These are phyloP conservation scores for Hyphopichia homilentoma DNA, from an alignment of 805 yeast genomes.

Conservation along the genomic window DNA sequence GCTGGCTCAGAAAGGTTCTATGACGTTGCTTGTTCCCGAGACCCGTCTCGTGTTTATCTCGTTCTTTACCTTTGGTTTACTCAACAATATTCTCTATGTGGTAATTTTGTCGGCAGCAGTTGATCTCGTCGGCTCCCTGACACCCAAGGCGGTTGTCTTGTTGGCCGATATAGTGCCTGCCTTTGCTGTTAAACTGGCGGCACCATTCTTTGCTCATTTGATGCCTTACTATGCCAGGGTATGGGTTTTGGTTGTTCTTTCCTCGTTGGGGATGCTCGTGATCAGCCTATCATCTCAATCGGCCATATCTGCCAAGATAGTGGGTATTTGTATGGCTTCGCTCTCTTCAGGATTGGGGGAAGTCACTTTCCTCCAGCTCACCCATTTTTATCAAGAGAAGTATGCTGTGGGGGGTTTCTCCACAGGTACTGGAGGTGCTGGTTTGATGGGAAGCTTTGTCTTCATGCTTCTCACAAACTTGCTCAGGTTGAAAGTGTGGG, in stretches of 20 bases:
- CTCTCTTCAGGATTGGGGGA: slow-evolving; percentile 89
- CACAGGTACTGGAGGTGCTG: slow-evolving; percentile 96
- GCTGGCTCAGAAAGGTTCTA: slow-evolving; percentile 1
- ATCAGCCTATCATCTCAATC: slow-evolving; percentile 43
- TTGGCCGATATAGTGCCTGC: slow-evolving; percentile 87
- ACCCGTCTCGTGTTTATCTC: slow-evolving; percentile 35
- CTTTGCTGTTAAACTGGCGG: slow-evolving; percentile 60
- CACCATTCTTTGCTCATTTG: slow-evolving; percentile 76
- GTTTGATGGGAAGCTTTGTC: slow-evolving; percentile 73
- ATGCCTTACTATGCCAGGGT: slow-evolving; percentile 60
- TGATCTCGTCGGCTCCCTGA: slow-evolving; percentile 77
- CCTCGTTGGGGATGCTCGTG: slow-evolving; percentile 70
- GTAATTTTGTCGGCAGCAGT: slow-evolving; percentile 90
- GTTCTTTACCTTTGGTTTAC: slow-evolving; percentile 80
- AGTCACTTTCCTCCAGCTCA: slow-evolving; percentile 78
- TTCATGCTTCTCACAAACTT: slow-evolving; percentile 73
- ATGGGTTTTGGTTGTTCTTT: slow-evolving; percentile 49
- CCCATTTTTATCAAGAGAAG: slow-evolving; percentile 63
- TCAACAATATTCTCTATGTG: slow-evolving; percentile 87
- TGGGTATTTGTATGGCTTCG: slow-evolving; percentile 79
- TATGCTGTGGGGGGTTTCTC: slow-evolving; percentile 81
- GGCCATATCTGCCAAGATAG: slow-evolving; percentile 38
- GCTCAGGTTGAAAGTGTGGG: slow-evolving; percentile 49
- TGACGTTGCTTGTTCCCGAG: slow-evolving; percentile 4
- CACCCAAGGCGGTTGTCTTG: slow-evolving; percentile 83